Conservation (phyloP, 495 filamentous ascomycete species). For the Hypoxylon cercidicola region DNA sequence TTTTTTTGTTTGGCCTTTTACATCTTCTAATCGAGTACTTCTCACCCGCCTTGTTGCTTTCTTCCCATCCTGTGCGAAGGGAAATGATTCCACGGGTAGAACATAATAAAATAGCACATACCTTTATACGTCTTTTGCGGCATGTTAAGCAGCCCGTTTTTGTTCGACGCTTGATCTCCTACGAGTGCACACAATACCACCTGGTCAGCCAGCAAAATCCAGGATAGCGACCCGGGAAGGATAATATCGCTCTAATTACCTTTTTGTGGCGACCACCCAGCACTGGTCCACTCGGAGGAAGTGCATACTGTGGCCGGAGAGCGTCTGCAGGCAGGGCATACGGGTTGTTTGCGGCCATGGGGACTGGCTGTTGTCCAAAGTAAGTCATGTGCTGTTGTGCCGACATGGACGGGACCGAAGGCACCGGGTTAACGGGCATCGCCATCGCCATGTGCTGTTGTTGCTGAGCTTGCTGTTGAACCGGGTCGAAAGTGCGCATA, state of each 20-base stretch:
- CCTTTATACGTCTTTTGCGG: constrained; percentile 98
- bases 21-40: neutral
- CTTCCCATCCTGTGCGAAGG: neutral
- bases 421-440: constrained; percentile 45
- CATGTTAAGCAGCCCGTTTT: constrained; percentile 98
- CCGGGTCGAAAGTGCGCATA: constrained; percentile 68
- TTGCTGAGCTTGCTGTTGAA: constrained; percentile 56
- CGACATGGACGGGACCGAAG: constrained; percentile 43
- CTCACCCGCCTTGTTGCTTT: neutral
- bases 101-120: constrained; percentile 60
- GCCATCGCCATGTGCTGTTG: constrained; percentile 53
- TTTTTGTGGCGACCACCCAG: constrained; percentile 92
- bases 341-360: constrained; percentile 52
- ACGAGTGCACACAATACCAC: constrained; percentile 38
- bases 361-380: constrained; percentile 49
- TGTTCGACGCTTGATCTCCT: constrained; percentile 96
- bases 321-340: constrained; percentile 59
- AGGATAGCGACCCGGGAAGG: constrained; percentile 24
- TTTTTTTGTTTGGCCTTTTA: neutral
- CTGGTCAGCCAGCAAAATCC: constrained; percentile 37
- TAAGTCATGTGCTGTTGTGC: constrained; percentile 49
- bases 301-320: constrained; percentile 47
- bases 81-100: neutral
- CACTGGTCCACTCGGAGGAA: constrained; percentile 69
- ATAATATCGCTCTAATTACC: constrained; percentile 51